Base-by-base conservation (phyloP, 352 stramenopile species). In the Globisporangium nagaii region DNA sequence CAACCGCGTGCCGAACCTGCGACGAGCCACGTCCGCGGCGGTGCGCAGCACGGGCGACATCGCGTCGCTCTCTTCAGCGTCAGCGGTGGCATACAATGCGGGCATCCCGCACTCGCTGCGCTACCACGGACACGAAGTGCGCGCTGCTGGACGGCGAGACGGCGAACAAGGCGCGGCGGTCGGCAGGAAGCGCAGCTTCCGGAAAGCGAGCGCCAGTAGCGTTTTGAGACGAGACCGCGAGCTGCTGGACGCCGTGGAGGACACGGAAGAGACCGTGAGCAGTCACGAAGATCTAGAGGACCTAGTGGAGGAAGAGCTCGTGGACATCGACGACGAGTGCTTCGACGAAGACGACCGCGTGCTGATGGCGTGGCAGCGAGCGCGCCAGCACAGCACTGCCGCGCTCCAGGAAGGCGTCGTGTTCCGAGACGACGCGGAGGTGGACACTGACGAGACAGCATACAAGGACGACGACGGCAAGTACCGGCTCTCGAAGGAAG, bases 401-500 rank as follows among this genome's bases (percentile, higher is more conserved):
- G 30, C 28, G 15, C 15, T 50, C 11, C 39, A 34, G 22, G 51
- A 44, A 53, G 47, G 32, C 22, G 24, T 30, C 20, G 22, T 20
- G 15, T 50, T 30, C 24, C 35, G 28, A 30, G 27, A 27, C 19
- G 24, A 36, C 24, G 6, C 10, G 13, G 48, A 46, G 9, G n/a
- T 11, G 30, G 7, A 40, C 25, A 5, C 37, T 24, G 34, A 44
- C n/a, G n/a, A n/a, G n/a, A n/a, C n/a, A 2, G 28, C 41, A 5
- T 3, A 20, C 6, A 7, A 27, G 2, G 12, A 20, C 5, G 19
- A 36, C 22, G 42, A 56, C 20, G 46, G 25, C 2, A 66, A 52
- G 13, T 70, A 47, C 27, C 46, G 70, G 31, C 53, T 90, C 3
- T 73, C 76, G 4, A 88, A 86, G 52, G 73, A 90, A 27, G 25